Evolutionary conservation across 352 stramenopile species (phyloP), one percentile per base, ranked within the genome.

Genomic region (Globisporangium irregulare): DNA sequence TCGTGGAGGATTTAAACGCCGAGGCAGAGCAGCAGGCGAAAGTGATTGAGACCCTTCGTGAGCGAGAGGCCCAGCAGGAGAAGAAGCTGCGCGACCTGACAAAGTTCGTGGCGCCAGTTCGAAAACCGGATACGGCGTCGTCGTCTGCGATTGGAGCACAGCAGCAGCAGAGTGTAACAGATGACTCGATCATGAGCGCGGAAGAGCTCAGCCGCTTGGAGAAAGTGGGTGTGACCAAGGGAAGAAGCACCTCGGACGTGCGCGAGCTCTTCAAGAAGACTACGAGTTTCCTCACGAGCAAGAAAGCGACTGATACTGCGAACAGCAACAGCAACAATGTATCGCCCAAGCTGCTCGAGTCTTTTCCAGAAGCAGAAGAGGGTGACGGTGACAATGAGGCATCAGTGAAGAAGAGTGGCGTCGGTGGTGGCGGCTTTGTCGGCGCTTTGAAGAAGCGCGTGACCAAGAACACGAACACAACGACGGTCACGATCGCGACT

Each of bases 1-100:
- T 89, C 12, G 51, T 91, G 24, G 74, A 86, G n/a, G 84, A 86
- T 41, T 65, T 89, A n/a, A 75, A 82, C 46, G 57, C 71, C 20
- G 86, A 91, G 61, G 59, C 81, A 36, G 72, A 72, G 27, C 76
- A 85, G 22, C 81, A 91, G 25, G 71, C 77, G 10, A 75, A 84
- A 54, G 59, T 76, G 20, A 75, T 82, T 24, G 70, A 67, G n/a
- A 61, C 69, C 41, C 62, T 84, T 59, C 79, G 76, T 12, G 61
- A 76, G 54, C 66, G 72, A 5, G 71, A 81, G 24, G 48, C 58
- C 18, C 69, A 75, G 3, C 55, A 61, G 55, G 73, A 79, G 68
- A 68, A 72, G 58, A 77, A 77, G 69, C 59, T 76, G 51, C 73
- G 68, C 24, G 71, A 79, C 22, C 67, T 75, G 9, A 65, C 68